Evolutionary conservation across 805 yeast species (phyloP), one percentile per base, ranked within the genome.

Genomic region (Candida jianshihensis): DNA sequence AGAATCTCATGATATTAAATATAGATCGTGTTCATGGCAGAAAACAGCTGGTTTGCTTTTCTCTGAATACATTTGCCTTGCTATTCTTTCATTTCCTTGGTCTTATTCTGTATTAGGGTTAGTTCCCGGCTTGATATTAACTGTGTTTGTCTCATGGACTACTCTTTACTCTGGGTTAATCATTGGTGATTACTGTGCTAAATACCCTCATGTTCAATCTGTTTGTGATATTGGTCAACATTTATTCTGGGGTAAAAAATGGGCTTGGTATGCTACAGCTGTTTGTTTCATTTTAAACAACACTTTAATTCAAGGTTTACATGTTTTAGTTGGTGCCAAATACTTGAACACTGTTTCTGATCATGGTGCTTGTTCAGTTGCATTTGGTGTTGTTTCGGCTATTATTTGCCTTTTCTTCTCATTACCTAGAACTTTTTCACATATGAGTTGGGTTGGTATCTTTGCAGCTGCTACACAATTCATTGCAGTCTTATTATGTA

Each of bases 41-140:
- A 70, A 65, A 42, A 73, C 81, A 0, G 76, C 81, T 1, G 78
- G 77, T n/a, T 60, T 75, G 28, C 56, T 75, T 35, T 71, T 75
- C 42, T 70, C 77, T 2, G 81, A 75, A 51, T 75, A 75, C 51
- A 73, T 75, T 22, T 76, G 80, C 46, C 60, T 75, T 41, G 81
- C 81, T 12, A 73, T 74, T 40, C 66, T 75, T 75, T 71, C 78
- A n/a, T 75, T 75, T 51, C 82, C 82, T 1, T 73, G 80, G 79
- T 71, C 78, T 10, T 75, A 71, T 46, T 72, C 80, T 3, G 75
- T 75, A 4, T 55, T 75, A 15, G 82, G 82, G 0, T 53, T 75
- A 8, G 70, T 75, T 2, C 78, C 80, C 2, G 82, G 81, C 1
- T 56, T 75, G 19, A 70, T 75, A 20, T 48, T 75, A 33, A 75